These are phyloP conservation scores for Blastocystis sp. DNA, from an alignment of 352 stramenopile species.

Conservation along the genomic window DNA sequence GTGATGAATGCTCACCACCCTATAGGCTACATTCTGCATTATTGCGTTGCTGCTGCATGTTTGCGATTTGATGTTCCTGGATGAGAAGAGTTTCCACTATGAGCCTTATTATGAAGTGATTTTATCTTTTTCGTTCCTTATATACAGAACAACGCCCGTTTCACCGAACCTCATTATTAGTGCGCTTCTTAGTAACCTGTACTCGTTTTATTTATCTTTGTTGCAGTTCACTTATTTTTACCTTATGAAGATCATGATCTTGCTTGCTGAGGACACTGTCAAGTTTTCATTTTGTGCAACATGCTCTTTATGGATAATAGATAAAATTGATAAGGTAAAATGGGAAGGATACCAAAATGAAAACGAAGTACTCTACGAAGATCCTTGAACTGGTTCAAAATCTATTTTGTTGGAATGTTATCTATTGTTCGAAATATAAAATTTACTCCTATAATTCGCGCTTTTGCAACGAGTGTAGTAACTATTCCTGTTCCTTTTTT, in stretches of 20 bases:
- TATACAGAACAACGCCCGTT: constrained; percentile 37
- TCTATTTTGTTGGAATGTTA: not conserved
- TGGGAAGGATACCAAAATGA: not conserved
- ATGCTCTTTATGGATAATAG: not conserved
- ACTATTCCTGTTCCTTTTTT: not conserved
- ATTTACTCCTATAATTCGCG: not conserved
- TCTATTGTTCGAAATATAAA: not conserved
- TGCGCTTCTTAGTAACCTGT: constrained; percentile 36
- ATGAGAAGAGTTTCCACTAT: constrained; percentile 60
- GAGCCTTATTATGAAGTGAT: constrained; percentile 57
- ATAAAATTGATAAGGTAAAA: not conserved
- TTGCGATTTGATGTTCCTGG: constrained; percentile 62
- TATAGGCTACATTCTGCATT: constrained; percentile 58
- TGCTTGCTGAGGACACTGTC: no score
- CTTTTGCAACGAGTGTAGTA: not conserved
- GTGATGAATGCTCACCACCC: not conserved
- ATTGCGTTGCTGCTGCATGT: constrained; percentile 54
- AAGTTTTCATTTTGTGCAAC: no score
- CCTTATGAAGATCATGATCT: no score
- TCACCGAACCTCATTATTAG: constrained; percentile 50
- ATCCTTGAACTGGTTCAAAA: not conserved
- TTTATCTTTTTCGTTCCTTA: not conserved
- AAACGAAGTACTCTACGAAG: not conserved
- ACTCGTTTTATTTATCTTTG: not conserved
- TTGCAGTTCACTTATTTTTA: no score